Base-by-base conservation (phyloP, 768 basidiomycete species). In the Mrakia blollopis region DNA sequence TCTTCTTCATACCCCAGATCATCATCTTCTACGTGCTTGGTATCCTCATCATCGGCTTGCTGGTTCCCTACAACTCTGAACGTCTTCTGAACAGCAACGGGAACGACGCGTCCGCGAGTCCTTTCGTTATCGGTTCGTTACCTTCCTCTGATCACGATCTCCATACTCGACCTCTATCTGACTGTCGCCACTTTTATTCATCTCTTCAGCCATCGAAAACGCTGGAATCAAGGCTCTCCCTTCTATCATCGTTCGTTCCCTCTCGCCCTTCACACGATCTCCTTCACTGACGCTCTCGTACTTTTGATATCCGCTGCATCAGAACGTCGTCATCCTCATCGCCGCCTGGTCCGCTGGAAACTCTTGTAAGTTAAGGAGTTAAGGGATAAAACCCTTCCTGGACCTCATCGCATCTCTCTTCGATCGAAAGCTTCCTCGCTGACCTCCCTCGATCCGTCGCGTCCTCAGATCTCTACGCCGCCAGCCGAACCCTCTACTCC, bases 311-410 rank as follows among this genome's bases (percentile, higher is more conserved):
- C 7, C 16, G 47, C 11, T 11, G 39, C 11, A 41, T 6, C 63
- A 65, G 83, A 84, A 84, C 75, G 84, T 81, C 60, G 80, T 84
- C 69, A 73, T 84, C 32, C 78, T 84, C 10, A 78, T 84, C 73
- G 79, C 84, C 18, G 84, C 83, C 23, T 84, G 84, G 84, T 82
- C 81, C 11, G 82, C 84, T 28, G 84, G 83, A 63, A 84, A 84
- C 80, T 76, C 60, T 0, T 30, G 30, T 65, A 35, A 32, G 37
- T 13, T 23, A n/a, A n/a, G n/a, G n/a, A n/a, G n/a, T n/a, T n/a
- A n/a, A n/a, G n/a, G n/a, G n/a, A n/a, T n/a, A n/a, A n/a, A n/a
- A n/a, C n/a, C n/a, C n/a, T n/a, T n/a, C n/a, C n/a, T n/a, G n/a
- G n/a, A n/a, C n/a, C n/a, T 18, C 11, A 37, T 30, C n/a, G 23